Evolutionary conservation across 768 basidiomycete species (phyloP).

Genomic region (Boletus rubropictus): DNA sequence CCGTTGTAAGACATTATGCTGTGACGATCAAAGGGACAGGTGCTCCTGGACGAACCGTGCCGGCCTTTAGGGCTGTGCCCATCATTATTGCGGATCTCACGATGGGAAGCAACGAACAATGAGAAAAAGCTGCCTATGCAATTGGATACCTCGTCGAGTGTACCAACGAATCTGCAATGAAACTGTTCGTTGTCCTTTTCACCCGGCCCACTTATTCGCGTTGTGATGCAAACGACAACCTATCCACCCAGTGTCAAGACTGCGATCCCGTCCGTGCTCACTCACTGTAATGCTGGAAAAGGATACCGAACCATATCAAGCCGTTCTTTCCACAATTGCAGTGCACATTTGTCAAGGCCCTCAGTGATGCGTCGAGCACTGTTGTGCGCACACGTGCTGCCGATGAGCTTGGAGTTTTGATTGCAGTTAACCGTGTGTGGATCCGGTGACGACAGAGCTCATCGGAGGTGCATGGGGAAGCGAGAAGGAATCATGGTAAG

Average conservation of each 20-base stretch:
- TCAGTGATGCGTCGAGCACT: conserved; percentile 70
- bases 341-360: conserved; percentile 91
- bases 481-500: conserved; percentile 70
- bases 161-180: conserved; percentile 80
- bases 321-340: conserved; percentile 99
- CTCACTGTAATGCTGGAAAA: conserved; percentile 79
- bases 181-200: conserved; percentile 94
- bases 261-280: conserved; percentile 81
- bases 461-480: conserved; percentile 56
- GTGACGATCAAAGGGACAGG: conserved; percentile 83
- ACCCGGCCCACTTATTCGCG: conserved; percentile 94
- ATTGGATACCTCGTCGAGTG: conserved; percentile 93
- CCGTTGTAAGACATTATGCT: too few relatives aligned
- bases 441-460: conserved; percentile 91
- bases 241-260: conserved; percentile 92
- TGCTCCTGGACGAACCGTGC: conserved; percentile 66
- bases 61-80: conserved; percentile 81
- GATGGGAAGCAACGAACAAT: conserved; percentile 83
- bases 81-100: conserved; percentile 91
- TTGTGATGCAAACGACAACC: conserved; percentile 82
- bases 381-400: conserved; percentile 80
- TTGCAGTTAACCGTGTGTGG: conserved; percentile 85
- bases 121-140: conserved; percentile 92
- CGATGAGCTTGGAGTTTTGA: conserved; percentile 82
- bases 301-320: conserved; percentile 84